These are phyloP conservation scores for Candida sakaeoensis DNA, from an alignment of 805 yeast genomes.

Conservation along the genomic window DNA sequence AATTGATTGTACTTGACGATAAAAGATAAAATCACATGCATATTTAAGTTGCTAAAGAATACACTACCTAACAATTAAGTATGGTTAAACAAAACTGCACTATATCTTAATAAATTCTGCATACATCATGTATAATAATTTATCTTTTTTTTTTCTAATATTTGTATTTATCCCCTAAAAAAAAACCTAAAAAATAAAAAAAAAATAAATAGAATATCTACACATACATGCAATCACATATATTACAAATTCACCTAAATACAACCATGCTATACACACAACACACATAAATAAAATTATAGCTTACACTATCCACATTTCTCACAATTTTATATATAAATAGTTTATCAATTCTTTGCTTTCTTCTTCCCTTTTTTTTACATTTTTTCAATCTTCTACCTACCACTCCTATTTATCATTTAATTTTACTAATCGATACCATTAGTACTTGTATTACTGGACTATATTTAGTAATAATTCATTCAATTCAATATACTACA, in stretches of 20 bases:
- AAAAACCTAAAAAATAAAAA: too few species aligned
- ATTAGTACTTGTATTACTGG: too few species aligned
- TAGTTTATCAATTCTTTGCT: neutral
- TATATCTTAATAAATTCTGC: neutral
- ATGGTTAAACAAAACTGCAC: neutral
- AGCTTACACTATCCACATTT: neutral
- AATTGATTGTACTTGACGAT: too few species aligned
- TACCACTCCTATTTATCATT: neutral
- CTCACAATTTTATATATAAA: neutral
- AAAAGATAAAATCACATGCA: neutral
- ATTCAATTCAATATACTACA: neutral
- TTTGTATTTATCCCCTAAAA: too few species aligned
- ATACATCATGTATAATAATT: neutral
- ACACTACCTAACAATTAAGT: neutral
- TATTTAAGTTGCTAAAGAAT: neutral
- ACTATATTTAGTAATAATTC: too few species aligned
- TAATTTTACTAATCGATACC: too few species aligned
- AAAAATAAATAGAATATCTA: too few species aligned
- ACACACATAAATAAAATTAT: neutral
- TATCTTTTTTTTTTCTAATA: too few species aligned
- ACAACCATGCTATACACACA: neutral
- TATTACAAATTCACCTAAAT: neutral
- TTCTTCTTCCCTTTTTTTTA: neutral
- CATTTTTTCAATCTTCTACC: neutral
- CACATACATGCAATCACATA: neutral